Evolutionary conservation across 2,329 filamentous ascomycete genomes (phyloP).

Genomic region (Diaporthe ilicicola): DNA sequence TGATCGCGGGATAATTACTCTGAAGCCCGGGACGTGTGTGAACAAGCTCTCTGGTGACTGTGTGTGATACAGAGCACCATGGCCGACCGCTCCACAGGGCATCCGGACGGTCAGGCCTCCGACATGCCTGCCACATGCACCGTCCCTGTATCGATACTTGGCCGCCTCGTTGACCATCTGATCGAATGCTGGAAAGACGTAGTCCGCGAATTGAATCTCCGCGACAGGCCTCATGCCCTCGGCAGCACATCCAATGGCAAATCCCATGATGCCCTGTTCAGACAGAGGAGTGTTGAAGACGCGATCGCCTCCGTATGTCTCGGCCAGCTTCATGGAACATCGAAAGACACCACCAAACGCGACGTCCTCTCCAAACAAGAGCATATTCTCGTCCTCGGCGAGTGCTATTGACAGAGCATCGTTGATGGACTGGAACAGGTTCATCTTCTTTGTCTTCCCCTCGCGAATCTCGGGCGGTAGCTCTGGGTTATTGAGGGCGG

Average conservation of each 20-base stretch:
- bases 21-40: conserved; percentile 84
- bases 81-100: conserved; percentile 89
- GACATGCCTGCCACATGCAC: conserved; percentile 63
- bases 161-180: conserved; percentile 81
- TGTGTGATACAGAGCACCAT: conserved; percentile 87
- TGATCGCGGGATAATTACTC: conserved; percentile 86
- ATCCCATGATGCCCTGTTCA: conserved; percentile 75
- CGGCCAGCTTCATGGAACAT: conserved; percentile 71
- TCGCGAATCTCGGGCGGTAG: conserved; percentile 72
- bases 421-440: conserved; percentile 94
- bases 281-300: conserved; percentile 78
- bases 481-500: conserved; percentile 75
- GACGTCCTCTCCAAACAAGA: conserved; percentile 96
- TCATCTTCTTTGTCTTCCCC: conserved; percentile 83
- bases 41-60: conserved; percentile 91
- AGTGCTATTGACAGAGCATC: conserved; percentile 86
- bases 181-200: conserved; percentile 80
- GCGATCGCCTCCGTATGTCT: conserved; percentile 72
- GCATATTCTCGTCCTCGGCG: conserved; percentile 81
- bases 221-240: conserved; percentile 74
- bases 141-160: conserved; percentile 81
- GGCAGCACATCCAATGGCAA: conserved; percentile 72
- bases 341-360: conserved; percentile 83
- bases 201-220: conserved; percentile 81
- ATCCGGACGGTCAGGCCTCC: conserved; percentile 89